Base-by-base conservation (phyloP, 1,284 basidiomycete genomes). In the Bjerkandera adusta region DNA sequence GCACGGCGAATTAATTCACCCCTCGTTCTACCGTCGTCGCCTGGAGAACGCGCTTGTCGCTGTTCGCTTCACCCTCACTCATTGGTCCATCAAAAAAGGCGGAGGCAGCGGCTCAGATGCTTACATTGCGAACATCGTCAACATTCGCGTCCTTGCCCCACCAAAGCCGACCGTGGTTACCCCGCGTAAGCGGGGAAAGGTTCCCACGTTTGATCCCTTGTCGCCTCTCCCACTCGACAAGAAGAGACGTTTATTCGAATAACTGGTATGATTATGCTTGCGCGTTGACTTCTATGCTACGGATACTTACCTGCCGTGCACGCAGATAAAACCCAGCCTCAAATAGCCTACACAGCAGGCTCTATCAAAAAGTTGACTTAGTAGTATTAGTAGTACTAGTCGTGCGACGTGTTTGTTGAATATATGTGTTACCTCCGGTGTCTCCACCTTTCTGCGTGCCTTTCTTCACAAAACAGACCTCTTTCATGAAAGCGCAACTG, bases 201-300 rank as follows among this genome's bases (percentile, higher is more conserved):
- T 44, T 18, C 43, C 43, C 4, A 34, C 43, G 3, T 44, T 44
- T 21, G 33, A 44, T 27, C 33, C 43, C 15, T 22, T 36, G 25
- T 44, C 43, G 6, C 43, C 43, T 20, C 16, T 30, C 4, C 33
- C 43, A 22, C 27, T 32, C 32, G 25, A 36, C 10, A 44, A 44
- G 25, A 44, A 30, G 27, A 11, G 43, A 13, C 33, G 43, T 20
- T 34, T 44, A 5, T 43, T 30, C 12, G 41, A 43, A 29, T 43
- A 15, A 43, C 38, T 29, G n/a, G n/a, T 21, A 61, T 62, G 3
- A 24, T 47, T 25, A 43, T 47, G n/a, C 30, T 34, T 38, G 1
- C 39, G n/a, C n/a, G n/a, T n/a, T n/a, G n/a, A n/a, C n/a, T n/a
- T n/a, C 40, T 1, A 61, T 56, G n/a, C n/a, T n/a, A n/a, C n/a